A percentile compares a stretch with the other conserved stretches of the same genome.
Conservation (phyloP, 306 rosid genomes). For the Phaseolus lunatus region DNA sequence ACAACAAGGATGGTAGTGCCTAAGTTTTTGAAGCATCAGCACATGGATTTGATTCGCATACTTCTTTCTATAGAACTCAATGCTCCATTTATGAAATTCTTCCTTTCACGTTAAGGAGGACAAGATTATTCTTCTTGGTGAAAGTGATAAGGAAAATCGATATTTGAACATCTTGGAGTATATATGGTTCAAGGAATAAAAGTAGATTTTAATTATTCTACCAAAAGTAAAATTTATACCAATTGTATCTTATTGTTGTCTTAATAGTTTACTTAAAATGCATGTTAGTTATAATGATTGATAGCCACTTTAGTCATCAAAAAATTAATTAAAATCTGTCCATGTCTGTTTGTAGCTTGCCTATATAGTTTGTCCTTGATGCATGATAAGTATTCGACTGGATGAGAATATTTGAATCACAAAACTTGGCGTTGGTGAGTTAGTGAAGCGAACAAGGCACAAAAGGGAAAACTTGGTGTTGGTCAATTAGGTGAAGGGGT, state of each 20-base stretch:
- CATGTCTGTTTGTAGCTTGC: not conserved
- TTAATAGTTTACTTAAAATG: not conserved
- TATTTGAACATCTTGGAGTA: conserved; percentile 37
- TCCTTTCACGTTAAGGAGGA: conserved; percentile 40
- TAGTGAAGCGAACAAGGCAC: conserved; percentile 52
- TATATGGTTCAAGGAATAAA: conserved; percentile 44
- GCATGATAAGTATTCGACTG: conserved; percentile 39
- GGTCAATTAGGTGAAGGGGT: conserved; percentile 50
- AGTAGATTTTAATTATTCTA: not conserved
- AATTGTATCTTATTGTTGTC: not conserved
- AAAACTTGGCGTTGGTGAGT: conserved; percentile 51
- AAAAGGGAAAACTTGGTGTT: conserved; percentile 29
- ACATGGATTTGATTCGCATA: conserved; percentile 55
- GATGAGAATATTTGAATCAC: conserved; percentile 50
- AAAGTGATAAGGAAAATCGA: conserved; percentile 39
- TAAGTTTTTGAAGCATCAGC: conserved; percentile 34
- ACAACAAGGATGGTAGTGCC: conserved; percentile 47
- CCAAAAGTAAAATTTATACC: conserved; percentile 7
- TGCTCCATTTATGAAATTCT: conserved; percentile 47
- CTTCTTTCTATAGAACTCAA: conserved; percentile 49
- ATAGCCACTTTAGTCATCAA: not conserved
- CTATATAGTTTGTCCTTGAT: conserved; percentile 1
- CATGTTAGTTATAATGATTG: conserved; percentile 40
- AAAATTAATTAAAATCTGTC: conserved; percentile 5
- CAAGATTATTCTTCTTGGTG: conserved; percentile 20